Evolutionary conservation across 768 basidiomycete genomes (phyloP).

Genomic region (Hysterangium stoloniferum): DNA sequence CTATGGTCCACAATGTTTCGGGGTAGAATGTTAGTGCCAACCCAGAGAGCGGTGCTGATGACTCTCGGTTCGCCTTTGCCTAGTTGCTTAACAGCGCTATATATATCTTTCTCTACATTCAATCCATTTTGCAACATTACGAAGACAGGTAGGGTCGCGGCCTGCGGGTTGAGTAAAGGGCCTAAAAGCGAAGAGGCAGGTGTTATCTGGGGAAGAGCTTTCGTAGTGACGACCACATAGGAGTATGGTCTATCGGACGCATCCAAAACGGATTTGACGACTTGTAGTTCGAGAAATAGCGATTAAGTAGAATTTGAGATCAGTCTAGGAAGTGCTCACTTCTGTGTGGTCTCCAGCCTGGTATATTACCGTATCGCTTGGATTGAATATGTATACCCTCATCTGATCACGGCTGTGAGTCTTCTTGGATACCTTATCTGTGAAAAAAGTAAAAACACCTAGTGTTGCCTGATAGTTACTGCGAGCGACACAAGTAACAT

Average conservation of each 20-base stretch:
- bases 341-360: constrained; percentile 56
- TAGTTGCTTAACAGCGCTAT: constrained; percentile 40
- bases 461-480: constrained; percentile 55
- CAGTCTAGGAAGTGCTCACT: no score
- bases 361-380: constrained; percentile 48
- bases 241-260: constrained; percentile 56
- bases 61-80: constrained; percentile 39
- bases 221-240: constrained; percentile 62
- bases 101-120: constrained; percentile 59
- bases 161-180: constrained; percentile 42
- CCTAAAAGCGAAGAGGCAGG: constrained; percentile 49
- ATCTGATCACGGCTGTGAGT: no score
- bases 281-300: constrained; percentile 29
- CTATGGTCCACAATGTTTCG: constrained; percentile 45
- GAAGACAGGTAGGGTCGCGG: constrained; percentile 47
- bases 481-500: constrained; percentile 66
- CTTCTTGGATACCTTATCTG: constrained; percentile 30
- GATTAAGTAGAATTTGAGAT: constrained; percentile 2
- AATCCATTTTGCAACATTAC: constrained; percentile 68
- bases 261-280: constrained; percentile 48
- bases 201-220: constrained; percentile 59
- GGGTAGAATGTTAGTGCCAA: constrained; percentile 37
- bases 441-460: no score
- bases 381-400: constrained; percentile 55
- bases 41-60: constrained; percentile 47